A percentile compares a stretch with the other conserved stretches of the same genome.
phyloP scores from a whole-genome alignment of 1,139 yeast genomes.

The Suhomyces wounanorum region DNA sequence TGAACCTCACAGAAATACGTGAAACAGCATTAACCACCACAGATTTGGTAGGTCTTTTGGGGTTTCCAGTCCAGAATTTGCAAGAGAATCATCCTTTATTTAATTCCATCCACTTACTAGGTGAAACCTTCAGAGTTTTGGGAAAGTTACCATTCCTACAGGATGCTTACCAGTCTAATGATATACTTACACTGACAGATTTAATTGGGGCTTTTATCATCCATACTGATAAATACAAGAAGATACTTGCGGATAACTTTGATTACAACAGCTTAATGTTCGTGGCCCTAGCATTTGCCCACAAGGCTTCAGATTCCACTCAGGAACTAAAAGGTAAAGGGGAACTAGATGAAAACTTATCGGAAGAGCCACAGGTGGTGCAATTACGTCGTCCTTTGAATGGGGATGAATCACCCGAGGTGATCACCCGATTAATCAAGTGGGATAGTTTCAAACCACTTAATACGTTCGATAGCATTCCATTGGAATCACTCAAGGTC shows the following conservation, averaged over 20 bases:
- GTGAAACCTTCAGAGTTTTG: constrained; percentile 28
- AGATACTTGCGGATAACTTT: constrained; percentile 22
- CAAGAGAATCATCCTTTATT: constrained; percentile 13
- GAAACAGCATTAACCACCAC: constrained; percentile 23
- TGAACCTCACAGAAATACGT: constrained; percentile 23
- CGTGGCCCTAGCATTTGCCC: constrained; percentile 20
- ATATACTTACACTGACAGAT: constrained; percentile 24
- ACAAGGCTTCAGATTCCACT: not conserved
- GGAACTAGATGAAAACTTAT: constrained; percentile 9
- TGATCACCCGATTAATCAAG: constrained; percentile 20
- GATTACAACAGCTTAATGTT: constrained; percentile 32
- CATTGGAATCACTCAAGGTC: constrained; percentile 33
- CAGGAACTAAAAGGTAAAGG: constrained; percentile 1
- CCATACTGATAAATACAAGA: constrained; percentile 29
- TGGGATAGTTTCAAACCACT: constrained; percentile 28
- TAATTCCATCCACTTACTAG: constrained; percentile 17
- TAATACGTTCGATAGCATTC: constrained; percentile 28
- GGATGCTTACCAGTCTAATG: constrained; percentile 13
- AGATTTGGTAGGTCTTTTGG: constrained; percentile 27
- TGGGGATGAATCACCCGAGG: constrained; percentile 18
- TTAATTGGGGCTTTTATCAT: constrained; percentile 29
- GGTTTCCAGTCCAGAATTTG: constrained; percentile 17
- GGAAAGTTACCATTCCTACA: constrained; percentile 37
- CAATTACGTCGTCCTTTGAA: constrained; percentile 11
- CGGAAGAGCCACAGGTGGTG: constrained; percentile 12